A percentile compares a stretch with the other conserved stretches of the same genome.
Conservation (phyloP, 2,329 filamentous ascomycete species). For the Ascocoryne sarcoides region DNA sequence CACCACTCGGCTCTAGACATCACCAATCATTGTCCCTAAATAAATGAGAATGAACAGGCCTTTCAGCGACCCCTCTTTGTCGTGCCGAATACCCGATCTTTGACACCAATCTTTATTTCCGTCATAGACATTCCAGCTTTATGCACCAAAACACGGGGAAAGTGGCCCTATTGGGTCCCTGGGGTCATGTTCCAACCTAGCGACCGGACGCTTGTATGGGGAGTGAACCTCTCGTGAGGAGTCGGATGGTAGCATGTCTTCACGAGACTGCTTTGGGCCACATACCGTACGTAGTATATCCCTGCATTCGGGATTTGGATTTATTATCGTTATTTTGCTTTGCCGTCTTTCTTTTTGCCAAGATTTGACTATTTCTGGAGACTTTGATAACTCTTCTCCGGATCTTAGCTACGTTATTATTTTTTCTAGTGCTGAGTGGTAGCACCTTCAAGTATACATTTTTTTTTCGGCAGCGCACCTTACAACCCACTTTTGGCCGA, state of each 20-base stretch:
- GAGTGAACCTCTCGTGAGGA: not conserved
- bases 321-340: not conserved
- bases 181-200: too few relatives aligned
- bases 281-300: not conserved
- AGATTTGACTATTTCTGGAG: not conserved
- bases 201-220: too few relatives aligned
- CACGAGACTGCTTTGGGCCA: conserved; percentile 1
- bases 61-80: too few relatives aligned
- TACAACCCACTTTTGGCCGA: not conserved
- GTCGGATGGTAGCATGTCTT: too few relatives aligned
- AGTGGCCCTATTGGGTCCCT: too few relatives aligned
- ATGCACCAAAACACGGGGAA: too few relatives aligned
- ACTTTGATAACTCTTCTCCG: not conserved
- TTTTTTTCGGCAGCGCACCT: not conserved
- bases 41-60: too few relatives aligned
- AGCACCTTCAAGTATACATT: not conserved
- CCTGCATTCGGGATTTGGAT: not conserved
- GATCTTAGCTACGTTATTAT: not conserved
- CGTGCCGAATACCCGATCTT: too few relatives aligned
- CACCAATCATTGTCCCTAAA: too few relatives aligned
- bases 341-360: not conserved
- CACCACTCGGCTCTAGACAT: too few relatives aligned
- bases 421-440: not conserved
- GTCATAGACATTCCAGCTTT: too few relatives aligned
- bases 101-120: too few relatives aligned